Percentiles rank a stretch among this genome's conserved stretches.
These are phyloP conservation scores for Lignosus rhinocerotis DNA, from an alignment of 1,284 basidiomycete species.

Conservation along the genomic window DNA sequence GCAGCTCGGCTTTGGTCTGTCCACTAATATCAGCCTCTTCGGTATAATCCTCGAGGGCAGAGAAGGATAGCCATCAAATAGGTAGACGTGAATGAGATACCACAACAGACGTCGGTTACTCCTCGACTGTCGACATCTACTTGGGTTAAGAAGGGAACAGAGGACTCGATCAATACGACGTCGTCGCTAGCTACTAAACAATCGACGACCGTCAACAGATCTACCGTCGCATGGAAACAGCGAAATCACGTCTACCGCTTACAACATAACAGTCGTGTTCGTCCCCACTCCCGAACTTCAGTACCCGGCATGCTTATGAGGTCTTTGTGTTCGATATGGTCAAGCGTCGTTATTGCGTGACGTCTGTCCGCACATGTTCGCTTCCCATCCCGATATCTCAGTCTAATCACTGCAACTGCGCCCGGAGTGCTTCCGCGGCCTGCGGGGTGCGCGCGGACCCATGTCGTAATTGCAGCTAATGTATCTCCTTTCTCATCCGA, in stretches of 20 bases:
- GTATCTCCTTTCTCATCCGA: neutral
- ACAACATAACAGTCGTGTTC: neutral
- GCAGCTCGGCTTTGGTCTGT: too few relatives aligned
- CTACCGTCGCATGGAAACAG: neutral
- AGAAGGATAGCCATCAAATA: too few relatives aligned
- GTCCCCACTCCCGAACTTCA: neutral
- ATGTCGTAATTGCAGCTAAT: neutral
- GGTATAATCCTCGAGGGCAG: too few relatives aligned
- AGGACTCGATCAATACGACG: too few relatives aligned
- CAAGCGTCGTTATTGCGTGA: neutral
- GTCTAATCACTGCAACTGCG: neutral
- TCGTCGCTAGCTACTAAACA: neutral
- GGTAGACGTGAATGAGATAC: too few relatives aligned
- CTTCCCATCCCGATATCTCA: neutral
- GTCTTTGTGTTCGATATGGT: neutral
- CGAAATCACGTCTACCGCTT: neutral
- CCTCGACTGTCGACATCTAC: too few relatives aligned
- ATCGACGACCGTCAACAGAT: neutral
- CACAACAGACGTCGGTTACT: too few relatives aligned
- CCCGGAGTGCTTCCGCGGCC: neutral
- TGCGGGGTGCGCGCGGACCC: neutral
- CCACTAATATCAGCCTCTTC: too few relatives aligned
- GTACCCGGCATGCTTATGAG: neutral
- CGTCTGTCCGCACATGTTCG: neutral
- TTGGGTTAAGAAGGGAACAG: too few relatives aligned